phyloP scores from a whole-genome alignment of 2,329 filamentous ascomycete species.

The Alternaria sp. region DNA sequence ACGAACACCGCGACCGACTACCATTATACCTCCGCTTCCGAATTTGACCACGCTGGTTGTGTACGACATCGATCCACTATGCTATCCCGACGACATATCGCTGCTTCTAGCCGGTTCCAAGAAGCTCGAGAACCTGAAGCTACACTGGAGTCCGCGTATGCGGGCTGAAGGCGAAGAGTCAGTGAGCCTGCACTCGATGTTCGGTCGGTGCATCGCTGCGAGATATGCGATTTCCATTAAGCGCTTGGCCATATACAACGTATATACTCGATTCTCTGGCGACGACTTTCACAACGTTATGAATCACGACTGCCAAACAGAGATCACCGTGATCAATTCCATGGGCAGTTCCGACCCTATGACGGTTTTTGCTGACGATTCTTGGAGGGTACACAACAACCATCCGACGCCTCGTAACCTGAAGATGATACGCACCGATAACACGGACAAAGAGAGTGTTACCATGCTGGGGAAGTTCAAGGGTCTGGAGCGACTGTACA shows the following conservation, averaged over 20 bases:
- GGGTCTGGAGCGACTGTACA: constrained; percentile 61
- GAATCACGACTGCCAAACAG: constrained; percentile 53
- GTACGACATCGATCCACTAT: constrained; percentile 69
- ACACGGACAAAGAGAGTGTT: constrained; percentile 55
- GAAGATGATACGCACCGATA: constrained; percentile 60
- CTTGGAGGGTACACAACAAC: constrained; percentile 55
- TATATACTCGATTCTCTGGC: constrained; percentile 62
- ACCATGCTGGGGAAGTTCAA: constrained; percentile 54
- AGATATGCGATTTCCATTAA: constrained; percentile 58
- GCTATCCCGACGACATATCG: constrained; percentile 70
- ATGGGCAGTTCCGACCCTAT: constrained; percentile 57
- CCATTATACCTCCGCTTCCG: constrained; percentile 64
- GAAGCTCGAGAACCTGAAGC: constrained; percentile 62
- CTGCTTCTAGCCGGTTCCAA: constrained; percentile 62
- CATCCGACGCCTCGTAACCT: constrained; percentile 47
- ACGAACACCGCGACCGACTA: constrained; percentile 65
- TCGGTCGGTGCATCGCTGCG: constrained; percentile 62
- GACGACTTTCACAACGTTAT: constrained; percentile 56
- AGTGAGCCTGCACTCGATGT: constrained; percentile 62
- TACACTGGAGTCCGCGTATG: constrained; percentile 71
- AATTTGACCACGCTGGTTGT: constrained; percentile 63
- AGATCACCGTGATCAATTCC: constrained; percentile 64
- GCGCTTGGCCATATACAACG: constrained; percentile 64
- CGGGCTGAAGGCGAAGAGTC: constrained; percentile 65
- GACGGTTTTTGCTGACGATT: constrained; percentile 64